Evolutionary conservation across 2,329 filamentous ascomycete species (phyloP).

Genomic region (Alternaria atra): DNA sequence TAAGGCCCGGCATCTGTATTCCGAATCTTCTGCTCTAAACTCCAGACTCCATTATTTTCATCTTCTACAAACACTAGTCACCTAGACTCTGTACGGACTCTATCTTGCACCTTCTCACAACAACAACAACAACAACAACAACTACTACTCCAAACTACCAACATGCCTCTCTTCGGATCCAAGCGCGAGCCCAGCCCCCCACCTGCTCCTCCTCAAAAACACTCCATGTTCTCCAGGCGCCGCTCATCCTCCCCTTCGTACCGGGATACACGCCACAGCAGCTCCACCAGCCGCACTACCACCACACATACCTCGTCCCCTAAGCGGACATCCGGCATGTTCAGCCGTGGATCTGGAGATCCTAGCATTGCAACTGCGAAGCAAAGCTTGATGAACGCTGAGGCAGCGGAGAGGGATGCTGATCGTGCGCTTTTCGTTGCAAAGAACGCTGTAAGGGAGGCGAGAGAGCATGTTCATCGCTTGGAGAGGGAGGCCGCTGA

Average conservation of each 20-base stretch:
- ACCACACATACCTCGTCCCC: slow-evolving; percentile 36
- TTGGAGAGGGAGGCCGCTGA: slow-evolving; percentile 69
- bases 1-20: slow-evolving; percentile 3
- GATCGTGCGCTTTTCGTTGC: slow-evolving; percentile 70
- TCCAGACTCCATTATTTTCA: background rate
- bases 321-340: slow-evolving; percentile 51
- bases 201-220: slow-evolving; percentile 34
- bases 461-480: slow-evolving; percentile 68
- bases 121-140: background rate
- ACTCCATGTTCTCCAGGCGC: slow-evolving; percentile 49
- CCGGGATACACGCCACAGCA: slow-evolving; percentile 25
- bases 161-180: slow-evolving; percentile 50
- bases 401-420: slow-evolving; percentile 70
- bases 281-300: slow-evolving; percentile 21
- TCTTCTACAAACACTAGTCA: background rate
- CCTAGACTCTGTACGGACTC: background rate
- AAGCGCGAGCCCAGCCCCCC: slow-evolving; percentile 38
- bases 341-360: slow-evolving; percentile 62
- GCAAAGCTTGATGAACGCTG: slow-evolving; percentile 69
- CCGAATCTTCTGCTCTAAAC: background rate
- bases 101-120: background rate
- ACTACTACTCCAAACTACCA: background rate
- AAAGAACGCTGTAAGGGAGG: slow-evolving; percentile 67
- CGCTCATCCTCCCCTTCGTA: slow-evolving; percentile 42
- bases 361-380: slow-evolving; percentile 69